Base-by-base conservation (phyloP, 495 filamentous ascomycete genomes). In the Penicillium lagena region DNA sequence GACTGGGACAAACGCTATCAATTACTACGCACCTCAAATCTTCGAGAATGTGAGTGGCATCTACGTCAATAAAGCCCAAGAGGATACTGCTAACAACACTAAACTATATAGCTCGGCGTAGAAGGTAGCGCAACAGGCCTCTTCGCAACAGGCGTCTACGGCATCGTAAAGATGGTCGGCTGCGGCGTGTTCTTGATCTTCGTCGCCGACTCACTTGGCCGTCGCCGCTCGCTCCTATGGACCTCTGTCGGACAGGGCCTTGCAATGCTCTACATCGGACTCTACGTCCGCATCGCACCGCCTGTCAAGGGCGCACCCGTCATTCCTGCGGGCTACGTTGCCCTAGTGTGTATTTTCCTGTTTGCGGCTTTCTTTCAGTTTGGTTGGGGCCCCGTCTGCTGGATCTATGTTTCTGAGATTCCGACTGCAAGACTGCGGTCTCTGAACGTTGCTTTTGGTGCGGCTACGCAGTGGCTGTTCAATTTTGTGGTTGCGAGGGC, bases 281-380 rank as follows among this genome's bases (percentile, higher is more conserved):
- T 91, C n/a, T 87, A 90, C 56, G 72, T 87, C 7, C 81, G 84
- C 42, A 80, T 88, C 50, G 66, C 79, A 12, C 84, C 84, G 0
- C 86, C 85, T 0, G 55, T 70, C 13, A 40, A 60, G 6, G 79
- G 73, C 12, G 47, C 49, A 7, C 50, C 65, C 9, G 76, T 83
- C 34, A 72, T 78, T 7, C 66, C 72, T 0, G 75, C 78, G 11
- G 83, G 83, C 6, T 86, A 86, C 55, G 65, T 86, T 41, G 83
- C 83, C 0, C 70, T 87, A 5, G 77, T 85, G 29, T 84, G 76
- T 60, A 82, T 89, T 44, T 89, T 83, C 60, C 63, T 87, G 36
- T 87, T 87, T 52, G 85, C 83, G 10, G 79, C 77, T 2, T 84
- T 84, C 70, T 87, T 86, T 71, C 83, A 86, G 43, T 86, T 87